phyloP scores from a whole-genome alignment of 176 grass and related monocot species.

The Rhynchospora breviuscula region DNA sequence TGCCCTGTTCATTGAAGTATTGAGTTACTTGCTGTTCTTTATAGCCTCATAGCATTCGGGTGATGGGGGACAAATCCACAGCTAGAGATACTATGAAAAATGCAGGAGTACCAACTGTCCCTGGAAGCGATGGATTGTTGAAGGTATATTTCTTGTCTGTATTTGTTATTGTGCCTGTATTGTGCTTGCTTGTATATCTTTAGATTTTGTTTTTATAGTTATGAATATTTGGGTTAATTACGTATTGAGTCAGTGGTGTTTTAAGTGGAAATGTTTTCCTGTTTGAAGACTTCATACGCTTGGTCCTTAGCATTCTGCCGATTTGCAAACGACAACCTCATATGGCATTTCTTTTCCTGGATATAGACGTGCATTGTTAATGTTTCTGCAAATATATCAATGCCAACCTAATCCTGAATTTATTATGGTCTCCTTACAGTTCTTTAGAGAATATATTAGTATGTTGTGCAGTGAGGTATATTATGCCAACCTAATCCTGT shows the following conservation, averaged over 20 bases:
- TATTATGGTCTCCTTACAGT: neutral
- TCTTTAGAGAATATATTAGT: neutral
- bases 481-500: neutral
- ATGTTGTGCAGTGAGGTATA: neutral
- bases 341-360: neutral
- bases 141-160: conserved; percentile 22
- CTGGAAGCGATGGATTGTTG: conserved; percentile 46
- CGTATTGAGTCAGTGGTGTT: neutral
- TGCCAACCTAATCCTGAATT: neutral
- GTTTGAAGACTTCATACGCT: neutral
- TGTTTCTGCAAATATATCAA: neutral
- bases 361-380: neutral
- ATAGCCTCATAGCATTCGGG: conserved; percentile 43
- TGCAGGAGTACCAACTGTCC: conserved; percentile 49
- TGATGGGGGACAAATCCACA: conserved; percentile 55
- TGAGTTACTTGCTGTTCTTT: neutral
- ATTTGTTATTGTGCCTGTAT: neutral
- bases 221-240: neutral
- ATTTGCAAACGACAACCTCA: neutral
- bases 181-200: neutral
- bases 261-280: neutral
- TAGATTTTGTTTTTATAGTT: neutral
- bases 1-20: neutral
- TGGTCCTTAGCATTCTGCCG: neutral
- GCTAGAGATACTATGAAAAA: conserved; percentile 58